These are phyloP conservation scores for Monilinia fructigena DNA, from an alignment of 2,329 filamentous ascomycete species.

Conservation along the genomic window DNA sequence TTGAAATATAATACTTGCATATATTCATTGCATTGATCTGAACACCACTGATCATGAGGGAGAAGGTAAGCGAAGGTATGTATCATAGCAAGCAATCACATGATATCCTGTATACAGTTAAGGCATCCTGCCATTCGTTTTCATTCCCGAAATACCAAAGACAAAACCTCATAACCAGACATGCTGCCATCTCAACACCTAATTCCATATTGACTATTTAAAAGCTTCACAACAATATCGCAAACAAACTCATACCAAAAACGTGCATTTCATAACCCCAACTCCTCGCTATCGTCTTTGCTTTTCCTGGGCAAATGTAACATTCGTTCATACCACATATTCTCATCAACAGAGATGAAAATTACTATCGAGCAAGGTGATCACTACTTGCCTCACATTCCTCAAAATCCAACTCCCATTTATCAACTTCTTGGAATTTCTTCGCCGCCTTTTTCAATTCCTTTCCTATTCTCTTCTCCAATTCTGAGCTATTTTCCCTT, in stretches of 20 bases:
- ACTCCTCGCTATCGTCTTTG: constrained; percentile 9
- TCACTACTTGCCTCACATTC: constrained; percentile 55
- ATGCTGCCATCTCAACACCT: not conserved
- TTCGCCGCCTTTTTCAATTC: constrained; percentile 55
- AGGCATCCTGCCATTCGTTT: not conserved
- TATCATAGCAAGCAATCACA: not conserved
- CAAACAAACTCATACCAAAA: not conserved
- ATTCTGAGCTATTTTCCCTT: constrained; percentile 41
- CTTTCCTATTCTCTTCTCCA: constrained; percentile 44
- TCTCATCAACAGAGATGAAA: not conserved
- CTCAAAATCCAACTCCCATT: constrained; percentile 67
- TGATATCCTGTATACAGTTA: not conserved
- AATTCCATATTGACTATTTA: not conserved
- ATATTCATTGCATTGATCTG: not conserved
- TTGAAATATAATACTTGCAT: not conserved
- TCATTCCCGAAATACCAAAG: not conserved
- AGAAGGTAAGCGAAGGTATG: not conserved
- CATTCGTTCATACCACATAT: not conserved
- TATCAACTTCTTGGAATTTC: constrained; percentile 69
- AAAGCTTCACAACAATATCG: not conserved
- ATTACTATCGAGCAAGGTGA: constrained; percentile 9
- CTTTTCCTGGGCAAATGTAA: not conserved
- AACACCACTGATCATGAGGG: not conserved
- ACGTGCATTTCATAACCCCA: not conserved
- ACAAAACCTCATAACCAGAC: not conserved